Evolutionary conservation across 345 rosid species (phyloP).

Genomic region (Eucalyptus regnans): DNA sequence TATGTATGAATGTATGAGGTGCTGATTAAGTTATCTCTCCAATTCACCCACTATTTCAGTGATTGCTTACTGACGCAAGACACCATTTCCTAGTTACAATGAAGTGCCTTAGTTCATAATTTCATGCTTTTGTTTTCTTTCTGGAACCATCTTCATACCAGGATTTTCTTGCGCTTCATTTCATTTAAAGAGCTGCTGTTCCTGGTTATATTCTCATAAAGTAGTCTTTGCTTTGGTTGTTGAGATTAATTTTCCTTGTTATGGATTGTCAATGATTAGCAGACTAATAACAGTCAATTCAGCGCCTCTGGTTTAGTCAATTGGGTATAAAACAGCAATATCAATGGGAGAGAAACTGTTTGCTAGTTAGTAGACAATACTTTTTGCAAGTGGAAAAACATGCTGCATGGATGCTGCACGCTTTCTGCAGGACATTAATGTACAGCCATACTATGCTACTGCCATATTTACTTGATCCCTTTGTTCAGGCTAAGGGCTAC

Average conservation of each 20-base stretch:
- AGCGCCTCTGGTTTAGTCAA: neutral
- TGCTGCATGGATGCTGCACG: neutral
- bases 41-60: neutral
- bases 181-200: neutral
- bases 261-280: neutral
- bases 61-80: neutral
- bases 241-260: neutral
- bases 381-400: neutral
- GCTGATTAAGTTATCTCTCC: neutral
- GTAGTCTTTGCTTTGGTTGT: neutral
- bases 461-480: neutral
- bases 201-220: neutral
- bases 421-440: neutral
- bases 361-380: neutral
- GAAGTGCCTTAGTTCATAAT: neutral
- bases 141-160: neutral
- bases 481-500: conserved; percentile 94
- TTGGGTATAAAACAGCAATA: neutral
- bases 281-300: neutral
- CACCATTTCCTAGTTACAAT: neutral
- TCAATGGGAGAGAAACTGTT: neutral
- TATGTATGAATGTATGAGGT: neutral
- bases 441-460: neutral
- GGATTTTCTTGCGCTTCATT: neutral
- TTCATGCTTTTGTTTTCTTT: neutral